Percentiles rank a stretch among this genome's conserved stretches.
These are phyloP conservation scores for Cutaneotrichosporon cavernicola DNA, from an alignment of 1,284 basidiomycete species.

Conservation along the genomic window DNA sequence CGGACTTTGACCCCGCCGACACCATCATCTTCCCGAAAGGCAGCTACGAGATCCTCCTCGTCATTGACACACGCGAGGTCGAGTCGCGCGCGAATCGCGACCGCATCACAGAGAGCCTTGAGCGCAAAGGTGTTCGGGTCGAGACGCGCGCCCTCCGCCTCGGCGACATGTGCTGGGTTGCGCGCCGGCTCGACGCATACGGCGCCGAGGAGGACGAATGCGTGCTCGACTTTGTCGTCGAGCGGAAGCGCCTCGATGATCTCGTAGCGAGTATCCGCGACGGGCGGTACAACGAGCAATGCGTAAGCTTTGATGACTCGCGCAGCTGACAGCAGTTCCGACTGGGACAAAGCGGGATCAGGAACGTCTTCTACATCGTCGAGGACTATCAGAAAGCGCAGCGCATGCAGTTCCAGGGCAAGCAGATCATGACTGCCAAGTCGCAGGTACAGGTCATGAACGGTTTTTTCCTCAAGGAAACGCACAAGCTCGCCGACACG, in stretches of 20 bases:
- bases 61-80: conserved; percentile 60
- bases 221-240: conserved; percentile 60
- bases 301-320: conserved; percentile 48
- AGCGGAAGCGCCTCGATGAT: conserved; percentile 61
- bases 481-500: conserved; percentile 56
- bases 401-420: conserved; percentile 41
- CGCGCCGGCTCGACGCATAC: conserved; percentile 47
- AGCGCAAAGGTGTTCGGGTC: conserved; percentile 52
- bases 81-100: conserved; percentile 51
- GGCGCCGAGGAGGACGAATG: conserved; percentile 54
- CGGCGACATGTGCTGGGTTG: conserved; percentile 62
- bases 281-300: conserved; percentile 60
- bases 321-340: conserved; percentile 52
- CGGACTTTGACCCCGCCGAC: conserved; percentile 37
- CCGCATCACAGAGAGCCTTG: conserved; percentile 46
- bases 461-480: conserved; percentile 60
- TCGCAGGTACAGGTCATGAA: conserved; percentile 60
- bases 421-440: conserved; percentile 53
- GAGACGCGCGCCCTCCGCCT: conserved; percentile 57
- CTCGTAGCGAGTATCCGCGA: conserved; percentile 57
- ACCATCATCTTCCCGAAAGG: conserved; percentile 55
- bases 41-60: conserved; percentile 57
- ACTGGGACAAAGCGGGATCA: conserved; percentile 55
- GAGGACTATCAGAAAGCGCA: conserved; percentile 57
- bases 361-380: conserved; percentile 59